Evolutionary conservation across 2,329 filamentous ascomycete species (phyloP), one percentile per base, ranked within the genome.

Genomic region (Alternaria sp.): DNA sequence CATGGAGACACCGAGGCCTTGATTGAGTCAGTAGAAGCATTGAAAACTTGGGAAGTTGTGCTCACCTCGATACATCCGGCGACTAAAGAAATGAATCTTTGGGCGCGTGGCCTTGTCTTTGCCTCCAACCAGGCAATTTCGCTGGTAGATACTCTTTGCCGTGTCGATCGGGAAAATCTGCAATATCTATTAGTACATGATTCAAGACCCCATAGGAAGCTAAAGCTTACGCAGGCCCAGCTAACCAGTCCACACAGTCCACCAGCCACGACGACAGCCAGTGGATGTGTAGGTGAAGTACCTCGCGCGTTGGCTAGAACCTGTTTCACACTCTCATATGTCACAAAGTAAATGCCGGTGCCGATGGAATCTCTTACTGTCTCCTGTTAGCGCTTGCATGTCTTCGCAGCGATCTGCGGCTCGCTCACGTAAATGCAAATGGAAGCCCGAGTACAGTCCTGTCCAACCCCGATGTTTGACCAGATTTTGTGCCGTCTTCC

Each of bases 241-340:
- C 91, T 94, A 51, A 94, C 90, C 63, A 96, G 88, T 3, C 93
- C 93, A 77, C 93, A 96, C 58, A 95, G 83, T 23, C 91, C 93
- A 57, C 93, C 93, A 19, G 93, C 91, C 51, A 90, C 84, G 13
- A 94, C 87, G 30, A 96, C 92, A 15, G 92, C 90, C 58, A 92
- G 78, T n/a, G 92, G 91, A 73, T 91, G 91, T 52, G 91, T 92
- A n/a, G 91, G 89, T 8, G 90, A 89, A 64, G 86, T 86, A 67
- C 91, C 90, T 51, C 91, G 88, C 67, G 91, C 88, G 15, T 92
- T 93, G 19, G 90, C 92, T 67, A 93, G 86, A 23, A 95, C 81
- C 78, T 96, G 92, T 77, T 96, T 96, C 71, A 89, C 88, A 77
- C 91, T 93, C 80, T 96, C 93, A 78, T 96, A 96, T 28, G 93